Conservation (phyloP, 495 filamentous ascomycete genomes). For the Penicillium longicatenatum region DNA sequence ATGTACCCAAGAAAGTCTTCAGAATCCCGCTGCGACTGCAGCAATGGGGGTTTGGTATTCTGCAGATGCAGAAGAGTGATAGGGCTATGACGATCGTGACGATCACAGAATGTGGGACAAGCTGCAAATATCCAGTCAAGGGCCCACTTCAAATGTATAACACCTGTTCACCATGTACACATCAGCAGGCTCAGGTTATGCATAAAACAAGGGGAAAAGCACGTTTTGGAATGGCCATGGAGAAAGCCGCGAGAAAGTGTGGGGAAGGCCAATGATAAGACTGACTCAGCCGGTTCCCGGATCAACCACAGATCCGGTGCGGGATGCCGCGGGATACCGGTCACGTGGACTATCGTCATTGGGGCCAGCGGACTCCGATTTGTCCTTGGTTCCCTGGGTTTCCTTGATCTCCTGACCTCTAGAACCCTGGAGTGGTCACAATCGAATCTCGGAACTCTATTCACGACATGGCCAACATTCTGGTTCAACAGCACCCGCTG, state of each 20-base stretch:
- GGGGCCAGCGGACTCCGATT: conserved; percentile 3
- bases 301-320: conserved; percentile 14
- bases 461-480: conserved; percentile 14
- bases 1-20: conserved; percentile 23
- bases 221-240: conserved; percentile 5
- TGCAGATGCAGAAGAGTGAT: conserved; percentile 13
- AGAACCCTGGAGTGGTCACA: background rate
- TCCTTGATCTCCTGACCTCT: conserved; percentile 4
- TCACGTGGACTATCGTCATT: conserved; percentile 17
- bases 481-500: conserved; percentile 60
- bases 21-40: conserved; percentile 17
- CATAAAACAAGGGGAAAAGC: conserved; percentile 4
- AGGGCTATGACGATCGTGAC: conserved; percentile 13
- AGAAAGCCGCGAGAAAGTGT: conserved; percentile 22
- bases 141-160: conserved; percentile 9
- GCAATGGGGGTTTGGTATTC: conserved; percentile 15
- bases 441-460: background rate
- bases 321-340: conserved; percentile 25
- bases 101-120: conserved; percentile 2
- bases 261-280: conserved; percentile 25
- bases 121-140: conserved; percentile 1
- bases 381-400: background rate
- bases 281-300: conserved; percentile 26
- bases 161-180: conserved; percentile 4
- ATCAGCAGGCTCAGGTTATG: background rate